These are phyloP conservation scores for Psilocybe cyanescens DNA, from an alignment of 768 basidiomycete species.

Conservation along the genomic window DNA sequence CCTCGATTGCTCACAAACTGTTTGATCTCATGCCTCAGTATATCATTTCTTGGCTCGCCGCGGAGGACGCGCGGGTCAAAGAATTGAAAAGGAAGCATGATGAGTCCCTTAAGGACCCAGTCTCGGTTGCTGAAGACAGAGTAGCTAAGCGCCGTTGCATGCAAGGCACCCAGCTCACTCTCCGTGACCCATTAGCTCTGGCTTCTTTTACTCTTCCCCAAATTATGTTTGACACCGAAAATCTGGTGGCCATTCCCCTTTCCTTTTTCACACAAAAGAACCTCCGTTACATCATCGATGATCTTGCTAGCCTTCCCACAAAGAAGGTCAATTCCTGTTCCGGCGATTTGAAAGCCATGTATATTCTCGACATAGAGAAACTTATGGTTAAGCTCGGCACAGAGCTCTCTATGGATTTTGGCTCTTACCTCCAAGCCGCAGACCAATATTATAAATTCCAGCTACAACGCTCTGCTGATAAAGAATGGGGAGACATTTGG, in stretches of 20 bases:
- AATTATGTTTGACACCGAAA: neutral
- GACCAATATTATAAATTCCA: neutral
- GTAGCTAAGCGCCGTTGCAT: neutral
- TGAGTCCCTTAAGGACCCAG: neutral
- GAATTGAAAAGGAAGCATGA: neutral
- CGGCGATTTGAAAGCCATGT: neutral
- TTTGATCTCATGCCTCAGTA: slow-evolving; percentile 25
- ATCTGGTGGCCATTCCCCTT: neutral
- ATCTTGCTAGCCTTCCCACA: neutral
- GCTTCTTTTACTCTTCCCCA: neutral
- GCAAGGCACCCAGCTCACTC: neutral
- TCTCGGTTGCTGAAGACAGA: neutral
- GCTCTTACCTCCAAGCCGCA: neutral
- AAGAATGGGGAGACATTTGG: neutral
- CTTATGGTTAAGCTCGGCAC: neutral
- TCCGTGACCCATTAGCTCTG: neutral
- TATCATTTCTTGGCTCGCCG: slow-evolving; percentile 26
- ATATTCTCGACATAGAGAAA: neutral
- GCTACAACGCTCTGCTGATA: neutral
- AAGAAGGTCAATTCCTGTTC: neutral
- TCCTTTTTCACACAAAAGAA: neutral
- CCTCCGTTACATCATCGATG: neutral
- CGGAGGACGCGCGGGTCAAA: neutral
- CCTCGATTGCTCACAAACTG: slow-evolving; percentile 6
- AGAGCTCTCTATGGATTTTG: neutral